Evolutionary conservation across 345 rosid genomes (phyloP).

Genomic region (Excoecaria cochinchinensis): DNA sequence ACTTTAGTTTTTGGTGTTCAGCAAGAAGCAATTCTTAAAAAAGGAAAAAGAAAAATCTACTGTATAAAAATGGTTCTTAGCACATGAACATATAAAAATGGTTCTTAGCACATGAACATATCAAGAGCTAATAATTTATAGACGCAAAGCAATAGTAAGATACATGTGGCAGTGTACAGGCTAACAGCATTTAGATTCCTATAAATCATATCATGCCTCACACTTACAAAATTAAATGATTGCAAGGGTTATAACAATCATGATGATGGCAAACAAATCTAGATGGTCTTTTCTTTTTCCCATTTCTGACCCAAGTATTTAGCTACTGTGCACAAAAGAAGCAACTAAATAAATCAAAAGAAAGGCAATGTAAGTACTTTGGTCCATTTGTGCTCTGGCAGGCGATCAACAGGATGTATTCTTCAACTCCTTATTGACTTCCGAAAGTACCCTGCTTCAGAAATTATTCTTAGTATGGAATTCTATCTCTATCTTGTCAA

Average conservation of each 20-base stretch:
- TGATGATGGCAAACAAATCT: background rate
- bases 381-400: constrained; percentile 29
- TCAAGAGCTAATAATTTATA: background rate
- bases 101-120: background rate
- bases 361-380: constrained; percentile 26
- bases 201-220: constrained; percentile 1
- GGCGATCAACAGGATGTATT: background rate
- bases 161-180: background rate
- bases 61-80: background rate
- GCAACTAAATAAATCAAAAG: constrained; percentile 6
- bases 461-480: background rate
- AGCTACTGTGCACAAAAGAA: background rate
- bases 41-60: background rate
- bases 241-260: background rate
- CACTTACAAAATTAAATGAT: background rate
- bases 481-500: background rate
- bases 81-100: background rate
- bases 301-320: background rate
- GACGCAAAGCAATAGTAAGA: background rate
- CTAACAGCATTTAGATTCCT: background rate
- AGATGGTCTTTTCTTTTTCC: background rate
- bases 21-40: background rate
- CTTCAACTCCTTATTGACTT: constrained; percentile 1
- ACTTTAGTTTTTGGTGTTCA: background rate
- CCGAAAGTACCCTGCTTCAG: constrained; percentile 25